These are phyloP conservation scores for Hebeloma cylindrosporum DNA, from an alignment of 768 basidiomycete genomes.

Conservation along the genomic window DNA sequence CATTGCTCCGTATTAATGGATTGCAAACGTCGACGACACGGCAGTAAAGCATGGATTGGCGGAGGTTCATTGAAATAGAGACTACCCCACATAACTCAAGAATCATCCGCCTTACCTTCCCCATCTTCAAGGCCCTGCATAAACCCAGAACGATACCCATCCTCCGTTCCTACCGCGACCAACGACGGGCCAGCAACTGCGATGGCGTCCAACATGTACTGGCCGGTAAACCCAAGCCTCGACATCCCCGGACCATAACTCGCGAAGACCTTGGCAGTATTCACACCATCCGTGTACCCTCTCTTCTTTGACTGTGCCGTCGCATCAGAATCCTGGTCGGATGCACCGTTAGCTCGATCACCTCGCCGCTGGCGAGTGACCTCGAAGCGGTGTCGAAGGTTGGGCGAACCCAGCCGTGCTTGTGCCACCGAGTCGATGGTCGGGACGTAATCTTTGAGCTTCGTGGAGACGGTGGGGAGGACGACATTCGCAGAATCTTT, in stretches of 20 bases:
- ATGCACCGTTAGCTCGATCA: constrained; percentile 1
- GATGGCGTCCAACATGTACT: constrained; percentile 55
- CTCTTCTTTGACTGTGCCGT: constrained; percentile 20
- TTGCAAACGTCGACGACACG: too few species aligned
- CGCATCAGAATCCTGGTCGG: constrained; percentile 13
- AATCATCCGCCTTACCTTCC: constrained; percentile 22
- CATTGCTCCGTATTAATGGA: too few species aligned
- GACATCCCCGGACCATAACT: constrained; percentile 43
- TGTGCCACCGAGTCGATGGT: constrained; percentile 1
- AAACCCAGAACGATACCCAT: constrained; percentile 47
- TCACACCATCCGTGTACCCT: constrained; percentile 63
- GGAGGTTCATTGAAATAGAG: too few species aligned
- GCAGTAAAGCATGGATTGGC: too few species aligned
- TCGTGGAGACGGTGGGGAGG: constrained; percentile 12
- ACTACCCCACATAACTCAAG: too few species aligned
- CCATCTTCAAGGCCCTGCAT: constrained; percentile 48
- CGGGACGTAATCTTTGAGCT: constrained; percentile 11
- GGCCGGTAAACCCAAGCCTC: constrained; percentile 59
- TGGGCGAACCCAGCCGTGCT: background rate
- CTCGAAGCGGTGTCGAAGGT: constrained; percentile 25
- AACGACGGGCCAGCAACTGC: constrained; percentile 35
- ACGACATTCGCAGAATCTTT: constrained; percentile 13
- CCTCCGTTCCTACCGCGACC: constrained; percentile 39
- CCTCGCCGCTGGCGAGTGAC: constrained; percentile 23
- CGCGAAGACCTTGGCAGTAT: constrained; percentile 56